These are phyloP conservation scores for Endoconidiophora polonica DNA, from an alignment of 2,329 filamentous ascomycete genomes.

Conservation along the genomic window DNA sequence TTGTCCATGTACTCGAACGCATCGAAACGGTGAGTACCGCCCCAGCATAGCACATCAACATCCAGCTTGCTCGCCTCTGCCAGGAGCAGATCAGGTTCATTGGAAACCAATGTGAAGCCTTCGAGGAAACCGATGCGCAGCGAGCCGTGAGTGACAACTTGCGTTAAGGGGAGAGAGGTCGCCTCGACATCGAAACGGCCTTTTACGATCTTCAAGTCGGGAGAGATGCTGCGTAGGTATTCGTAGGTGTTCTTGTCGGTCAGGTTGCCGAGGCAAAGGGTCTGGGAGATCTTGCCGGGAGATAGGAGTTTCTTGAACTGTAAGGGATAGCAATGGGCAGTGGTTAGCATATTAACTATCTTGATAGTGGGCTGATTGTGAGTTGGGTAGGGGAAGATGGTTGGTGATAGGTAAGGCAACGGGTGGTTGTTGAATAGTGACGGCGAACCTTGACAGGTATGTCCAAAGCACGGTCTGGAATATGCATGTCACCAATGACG, in stretches of 20 bases:
- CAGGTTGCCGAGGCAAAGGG: slow-evolving; percentile 63
- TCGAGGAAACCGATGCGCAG: slow-evolving; percentile 51
- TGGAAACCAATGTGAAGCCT: slow-evolving; percentile 50
- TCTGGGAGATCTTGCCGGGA: slow-evolving; percentile 69
- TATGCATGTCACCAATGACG: slow-evolving; percentile 84
- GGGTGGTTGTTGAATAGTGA: not conserved
- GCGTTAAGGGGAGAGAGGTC: slow-evolving; percentile 45
- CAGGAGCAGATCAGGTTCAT: slow-evolving; percentile 48
- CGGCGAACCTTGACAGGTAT: slow-evolving; percentile 65
- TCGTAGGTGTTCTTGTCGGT: slow-evolving; percentile 69
- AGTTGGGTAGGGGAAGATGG: not conserved
- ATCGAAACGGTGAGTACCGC: slow-evolving; percentile 51
- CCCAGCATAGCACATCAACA: slow-evolving; percentile 53
- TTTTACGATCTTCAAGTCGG: slow-evolving; percentile 54
- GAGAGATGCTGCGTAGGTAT: slow-evolving; percentile 58
- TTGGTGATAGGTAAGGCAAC: not conserved
- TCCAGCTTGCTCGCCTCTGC: slow-evolving; percentile 53
- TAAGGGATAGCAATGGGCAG: not conserved
- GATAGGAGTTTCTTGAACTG: slow-evolving; percentile 77
- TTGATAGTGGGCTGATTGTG: not conserved
- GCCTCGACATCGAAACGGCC: slow-evolving; percentile 52
- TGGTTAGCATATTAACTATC: not conserved
- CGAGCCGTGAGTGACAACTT: slow-evolving; percentile 48
- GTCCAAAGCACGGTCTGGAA: slow-evolving; percentile 80
- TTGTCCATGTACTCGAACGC: slow-evolving; percentile 60